Conservation (phyloP, 2,329 filamentous ascomycete genomes). For the Chrysosporium keratinophilum region DNA sequence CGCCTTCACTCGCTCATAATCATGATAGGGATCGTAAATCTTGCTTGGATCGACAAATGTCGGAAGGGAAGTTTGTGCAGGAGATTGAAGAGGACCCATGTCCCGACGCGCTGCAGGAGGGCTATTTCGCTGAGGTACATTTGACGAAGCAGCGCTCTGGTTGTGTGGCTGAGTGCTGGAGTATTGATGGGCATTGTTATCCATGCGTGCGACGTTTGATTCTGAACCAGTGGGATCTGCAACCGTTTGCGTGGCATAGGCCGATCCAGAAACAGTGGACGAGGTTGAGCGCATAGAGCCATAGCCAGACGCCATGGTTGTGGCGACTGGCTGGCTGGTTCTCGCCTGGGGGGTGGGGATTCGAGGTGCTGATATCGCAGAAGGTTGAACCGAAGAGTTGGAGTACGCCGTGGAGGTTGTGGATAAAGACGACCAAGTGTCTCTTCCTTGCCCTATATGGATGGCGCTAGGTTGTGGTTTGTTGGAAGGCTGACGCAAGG, state of each 20-base stretch:
- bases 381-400: not conserved
- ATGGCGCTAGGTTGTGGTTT: not conserved
- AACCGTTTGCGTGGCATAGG: not conserved
- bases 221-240: not conserved
- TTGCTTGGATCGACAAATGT: conserved; percentile 45
- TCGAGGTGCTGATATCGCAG: not conserved
- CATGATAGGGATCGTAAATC: conserved; percentile 45
- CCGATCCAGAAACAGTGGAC: not conserved
- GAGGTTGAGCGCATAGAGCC: not conserved
- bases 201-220: not conserved
- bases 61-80: conserved; percentile 18
- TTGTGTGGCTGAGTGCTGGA: not conserved
- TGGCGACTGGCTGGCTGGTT: not conserved
- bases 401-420: not conserved
- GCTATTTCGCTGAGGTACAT: not conserved
- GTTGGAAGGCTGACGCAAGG: not conserved
- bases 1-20: conserved; percentile 28
- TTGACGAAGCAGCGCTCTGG: not conserved
- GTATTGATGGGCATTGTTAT: not conserved
- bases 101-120: not conserved
- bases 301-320: not conserved
- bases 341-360: not conserved
- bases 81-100: not conserved
- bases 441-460: not conserved
- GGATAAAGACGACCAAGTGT: not conserved